Evolutionary conservation across 1,284 basidiomycete genomes (phyloP).

Genomic region (Lentinus polychrous): DNA sequence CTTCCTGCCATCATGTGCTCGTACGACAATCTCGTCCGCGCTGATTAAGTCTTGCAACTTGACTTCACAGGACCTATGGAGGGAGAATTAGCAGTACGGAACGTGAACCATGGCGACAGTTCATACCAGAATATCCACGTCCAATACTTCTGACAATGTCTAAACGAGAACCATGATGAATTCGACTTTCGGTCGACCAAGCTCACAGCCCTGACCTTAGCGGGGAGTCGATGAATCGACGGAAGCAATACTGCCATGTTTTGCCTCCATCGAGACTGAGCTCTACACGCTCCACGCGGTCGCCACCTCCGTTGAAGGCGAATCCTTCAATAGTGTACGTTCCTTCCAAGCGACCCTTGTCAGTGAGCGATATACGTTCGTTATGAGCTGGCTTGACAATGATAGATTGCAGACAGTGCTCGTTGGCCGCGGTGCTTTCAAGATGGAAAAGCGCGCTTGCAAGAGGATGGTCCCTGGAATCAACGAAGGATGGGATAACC

Average conservation of each 20-base stretch:
- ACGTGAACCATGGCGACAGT: background rate
- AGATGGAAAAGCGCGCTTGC: conserved; percentile 14
- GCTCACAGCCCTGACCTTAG: no score
- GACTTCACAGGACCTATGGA: conserved; percentile 19
- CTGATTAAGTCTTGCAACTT: conserved; percentile 12
- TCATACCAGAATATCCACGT: conserved; percentile 21
- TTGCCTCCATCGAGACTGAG: conserved; percentile 53
- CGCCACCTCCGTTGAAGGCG: conserved; percentile 64
- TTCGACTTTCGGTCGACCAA: background rate
- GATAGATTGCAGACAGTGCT: conserved; percentile 7
- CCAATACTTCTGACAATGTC: conserved; percentile 21
- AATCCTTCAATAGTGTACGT: conserved; percentile 48
- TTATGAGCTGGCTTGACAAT: conserved; percentile 55
- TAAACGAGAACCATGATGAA: background rate
- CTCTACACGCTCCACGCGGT: conserved; percentile 54
- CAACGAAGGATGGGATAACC: conserved; percentile 19
- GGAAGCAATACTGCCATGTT: conserved; percentile 33
- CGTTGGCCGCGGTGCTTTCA: conserved; percentile 18
- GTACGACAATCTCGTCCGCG: conserved; percentile 14
- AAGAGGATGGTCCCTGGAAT: conserved; percentile 15
- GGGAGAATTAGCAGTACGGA: background rate
- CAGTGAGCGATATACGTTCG: conserved; percentile 30
- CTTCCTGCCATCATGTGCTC: conserved; percentile 17
- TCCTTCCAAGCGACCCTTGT: background rate
- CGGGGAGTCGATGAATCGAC: background rate